Conservation (phyloP, 2,329 filamentous ascomycete species). For the Penicillium corylophilum region DNA sequence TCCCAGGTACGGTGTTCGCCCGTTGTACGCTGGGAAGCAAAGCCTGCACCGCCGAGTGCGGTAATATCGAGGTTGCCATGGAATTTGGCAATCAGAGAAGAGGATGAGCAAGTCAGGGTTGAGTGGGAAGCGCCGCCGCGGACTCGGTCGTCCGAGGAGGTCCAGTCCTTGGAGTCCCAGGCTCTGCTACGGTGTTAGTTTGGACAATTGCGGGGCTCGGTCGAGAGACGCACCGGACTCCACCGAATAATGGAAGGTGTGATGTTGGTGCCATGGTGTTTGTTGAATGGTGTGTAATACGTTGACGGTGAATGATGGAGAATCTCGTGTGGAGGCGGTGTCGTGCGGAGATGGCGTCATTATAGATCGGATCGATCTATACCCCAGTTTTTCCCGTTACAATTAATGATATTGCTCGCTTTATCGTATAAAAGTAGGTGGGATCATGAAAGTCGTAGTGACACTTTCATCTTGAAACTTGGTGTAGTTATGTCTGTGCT, state of each 20-base stretch:
- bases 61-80: conserved; percentile 69
- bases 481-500: too few relatives aligned
- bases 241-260: conserved; percentile 20
- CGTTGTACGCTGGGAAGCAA: conserved; percentile 72
- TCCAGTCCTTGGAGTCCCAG: conserved; percentile 55
- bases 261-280: conserved; percentile 11
- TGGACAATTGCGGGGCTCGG: not conserved
- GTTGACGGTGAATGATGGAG: not conserved
- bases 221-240: conserved; percentile 10
- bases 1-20: conserved; percentile 61
- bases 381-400: not conserved
- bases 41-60: conserved; percentile 75
- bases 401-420: too few relatives aligned
- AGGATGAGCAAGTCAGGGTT: conserved; percentile 42
- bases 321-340: conserved; percentile 8
- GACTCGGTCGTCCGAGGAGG: conserved; percentile 71
- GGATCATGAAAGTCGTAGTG: too few relatives aligned
- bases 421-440: too few relatives aligned
- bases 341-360: conserved; percentile 13
- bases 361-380: conserved; percentile 1
- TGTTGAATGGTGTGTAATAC: not conserved
- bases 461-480: too few relatives aligned
- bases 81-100: conserved; percentile 53
- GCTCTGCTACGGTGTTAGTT: conserved; percentile 5
- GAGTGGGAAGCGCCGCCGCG: conserved; percentile 68